Base-by-base conservation (phyloP, 1,284 basidiomycete genomes). In the Ustilago tritici region DNA sequence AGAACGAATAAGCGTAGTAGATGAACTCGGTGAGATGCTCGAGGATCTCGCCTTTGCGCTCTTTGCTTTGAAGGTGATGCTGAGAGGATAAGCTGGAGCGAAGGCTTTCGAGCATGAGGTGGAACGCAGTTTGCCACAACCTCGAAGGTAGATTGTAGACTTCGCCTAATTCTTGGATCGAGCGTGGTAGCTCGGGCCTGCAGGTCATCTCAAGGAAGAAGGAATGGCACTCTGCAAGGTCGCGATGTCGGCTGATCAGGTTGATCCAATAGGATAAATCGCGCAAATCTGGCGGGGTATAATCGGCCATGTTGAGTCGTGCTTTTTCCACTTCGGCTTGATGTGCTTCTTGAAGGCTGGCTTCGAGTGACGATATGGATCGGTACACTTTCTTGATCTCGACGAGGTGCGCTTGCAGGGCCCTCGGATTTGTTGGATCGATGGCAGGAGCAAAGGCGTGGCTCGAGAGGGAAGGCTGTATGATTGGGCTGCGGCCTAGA, bases 71-170 rank as follows among this genome's bases (percentile, higher is more conserved):
- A 77, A 64, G 15, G 88, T 87, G 71, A 90, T 90, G 69, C 7
- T 60, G 63, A 2, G 65, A 68, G 11, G 68, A 71, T 92, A 95
- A 68, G 0, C 93, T 92, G 61, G 92, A 92, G 8, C 95, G 92
- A 43, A 99, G 90, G 12, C 93, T 91, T 86, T 98, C 95, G 72
- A 98, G 91, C 55, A 97, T 90, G 56, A 92, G 92, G 86, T 97
- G 92, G 86, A 98, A 98, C 0, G 90, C 94, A 55, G 92, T 92
- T 0, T 93, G 92, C 96, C 97, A 99, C 0, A 99, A 89, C 14
- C 95, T 91, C 38, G 92, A 92, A 61, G 96, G 93, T 75, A 98
- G 95, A 86, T 96, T 97, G 88, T 98, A 98, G 82, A 94, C 95
- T 54, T 91, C 91, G 0, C 95, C 95, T 50, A 98, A 93, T 73